A percentile compares a stretch with the other conserved stretches of the same genome.
Conservation (phyloP, 2,329 filamentous ascomycete species). For the Aspergillus pseudoterreus region DNA sequence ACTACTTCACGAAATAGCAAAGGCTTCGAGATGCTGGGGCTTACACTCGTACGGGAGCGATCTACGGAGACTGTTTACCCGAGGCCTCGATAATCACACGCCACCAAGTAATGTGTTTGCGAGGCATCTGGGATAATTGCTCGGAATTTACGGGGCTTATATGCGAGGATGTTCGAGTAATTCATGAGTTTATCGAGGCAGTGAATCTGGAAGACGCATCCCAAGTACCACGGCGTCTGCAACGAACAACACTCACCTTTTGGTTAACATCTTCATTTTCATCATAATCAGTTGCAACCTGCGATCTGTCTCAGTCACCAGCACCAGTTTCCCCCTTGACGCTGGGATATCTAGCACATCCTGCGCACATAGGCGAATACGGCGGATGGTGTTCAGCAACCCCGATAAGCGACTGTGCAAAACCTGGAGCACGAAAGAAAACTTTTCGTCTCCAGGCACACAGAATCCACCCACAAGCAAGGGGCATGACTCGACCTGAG, state of each 20-base stretch:
- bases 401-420: slow-evolving; percentile 25
- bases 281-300: slow-evolving; percentile 27
- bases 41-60: no score
- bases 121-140: no score
- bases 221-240: background rate
- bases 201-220: no score
- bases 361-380: slow-evolving; percentile 24
- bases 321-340: slow-evolving; percentile 21
- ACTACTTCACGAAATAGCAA: background rate
- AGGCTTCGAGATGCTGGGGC: no score
- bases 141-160: no score
- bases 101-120: no score
- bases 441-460: slow-evolving; percentile 26
- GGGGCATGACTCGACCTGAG: slow-evolving; percentile 23
- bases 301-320: slow-evolving; percentile 31
- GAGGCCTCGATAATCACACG: no score
- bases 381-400: slow-evolving; percentile 23
- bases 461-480: slow-evolving; percentile 24
- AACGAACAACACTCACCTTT: slow-evolving; percentile 3
- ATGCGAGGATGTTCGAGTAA: no score
- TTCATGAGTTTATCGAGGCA: no score
- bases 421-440: slow-evolving; percentile 22
- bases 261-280: slow-evolving; percentile 23
- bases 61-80: no score
- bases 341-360: slow-evolving; percentile 17